Evolutionary conservation across 257 asterid genomes (phyloP).

Genomic region (Petrea volubilis): DNA sequence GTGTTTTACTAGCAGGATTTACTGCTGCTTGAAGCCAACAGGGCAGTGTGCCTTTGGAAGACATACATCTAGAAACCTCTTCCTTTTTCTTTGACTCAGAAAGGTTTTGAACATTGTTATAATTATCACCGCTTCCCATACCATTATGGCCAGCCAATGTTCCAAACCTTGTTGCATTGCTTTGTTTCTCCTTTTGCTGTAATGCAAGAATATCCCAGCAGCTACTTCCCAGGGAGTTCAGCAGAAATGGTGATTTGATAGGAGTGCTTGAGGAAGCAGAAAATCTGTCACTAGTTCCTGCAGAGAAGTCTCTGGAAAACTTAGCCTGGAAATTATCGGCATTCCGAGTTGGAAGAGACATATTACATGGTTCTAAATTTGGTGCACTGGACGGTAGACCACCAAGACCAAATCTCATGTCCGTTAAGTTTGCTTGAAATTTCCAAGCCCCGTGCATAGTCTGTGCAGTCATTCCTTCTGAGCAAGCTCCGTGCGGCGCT

Average conservation of each 20-base stretch:
- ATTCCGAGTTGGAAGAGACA: slow-evolving; percentile 49
- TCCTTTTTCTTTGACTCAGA: slow-evolving; percentile 58
- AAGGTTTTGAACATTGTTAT: slow-evolving; percentile 27
- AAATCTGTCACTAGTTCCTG: slow-evolving; percentile 42
- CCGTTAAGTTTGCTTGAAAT: slow-evolving; percentile 67
- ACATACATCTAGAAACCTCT: slow-evolving; percentile 39
- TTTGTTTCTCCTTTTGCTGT: slow-evolving; percentile 44
- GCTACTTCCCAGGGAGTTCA: slow-evolving; percentile 61
- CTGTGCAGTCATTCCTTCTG: too few relatives aligned
- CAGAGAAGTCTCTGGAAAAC: too few relatives aligned
- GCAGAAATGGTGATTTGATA: slow-evolving; percentile 50
- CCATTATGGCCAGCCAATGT: slow-evolving; percentile 42
- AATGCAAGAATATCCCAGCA: slow-evolving; percentile 48
- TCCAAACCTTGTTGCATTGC: slow-evolving; percentile 44
- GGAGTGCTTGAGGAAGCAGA: slow-evolving; percentile 44
- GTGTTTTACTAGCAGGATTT: slow-evolving; percentile 47
- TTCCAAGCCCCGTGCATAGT: slow-evolving; percentile 43
- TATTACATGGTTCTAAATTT: slow-evolving; percentile 46
- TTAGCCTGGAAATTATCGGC: slow-evolving; percentile 43
- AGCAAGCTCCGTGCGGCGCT: slow-evolving; percentile 61
- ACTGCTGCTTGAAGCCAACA: slow-evolving; percentile 98
- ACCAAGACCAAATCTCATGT: slow-evolving; percentile 83
- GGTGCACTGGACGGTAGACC: slow-evolving; percentile 48
- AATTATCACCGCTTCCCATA: slow-evolving; percentile 38
- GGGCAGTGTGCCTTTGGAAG: slow-evolving; percentile 64